phyloP scores from a whole-genome alignment of 805 yeast species.

The Wickerhamomyces queroliae region DNA sequence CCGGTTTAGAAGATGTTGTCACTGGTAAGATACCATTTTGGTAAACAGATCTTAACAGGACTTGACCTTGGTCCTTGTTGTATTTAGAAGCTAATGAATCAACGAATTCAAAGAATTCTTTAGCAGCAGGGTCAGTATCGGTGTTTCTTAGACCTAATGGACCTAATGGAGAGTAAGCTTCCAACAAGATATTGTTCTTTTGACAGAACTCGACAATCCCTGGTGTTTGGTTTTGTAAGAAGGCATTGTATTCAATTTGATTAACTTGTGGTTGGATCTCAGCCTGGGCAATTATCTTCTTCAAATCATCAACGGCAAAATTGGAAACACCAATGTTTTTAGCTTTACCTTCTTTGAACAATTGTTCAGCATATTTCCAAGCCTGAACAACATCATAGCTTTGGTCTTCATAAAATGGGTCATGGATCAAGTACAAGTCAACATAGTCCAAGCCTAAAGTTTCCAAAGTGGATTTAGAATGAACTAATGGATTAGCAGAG shows the following conservation, averaged over 20 bases:
- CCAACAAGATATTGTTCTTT: conserved; percentile 44
- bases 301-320: conserved; percentile 40
- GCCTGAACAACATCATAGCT: conserved; percentile 40
- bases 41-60: conserved; percentile 65
- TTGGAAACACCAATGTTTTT: conserved; percentile 60
- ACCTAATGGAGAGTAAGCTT: conserved; percentile 65
- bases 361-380: conserved; percentile 44
- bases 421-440: conserved; percentile 47
- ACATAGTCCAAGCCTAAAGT: conserved; percentile 38
- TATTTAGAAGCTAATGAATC: conserved; percentile 50
- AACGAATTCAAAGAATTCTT: conserved; percentile 32
- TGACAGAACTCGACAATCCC: conserved; percentile 47
- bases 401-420: conserved; percentile 33
- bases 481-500: conserved; percentile 33
- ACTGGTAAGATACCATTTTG: conserved; percentile 63
- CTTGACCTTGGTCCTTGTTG: conserved; percentile 51
- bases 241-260: conserved; percentile 64
- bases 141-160: conserved; percentile 49
- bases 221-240: conserved; percentile 62
- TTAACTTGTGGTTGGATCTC: conserved; percentile 47
- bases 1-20: conserved; percentile 60
- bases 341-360: conserved; percentile 46
- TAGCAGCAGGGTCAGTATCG: conserved; percentile 37
- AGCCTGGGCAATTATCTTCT: conserved; percentile 32
- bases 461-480: conserved; percentile 33